phyloP scores from a whole-genome alignment of 331 rosid genomes.

The Rosa hybrid region DNA sequence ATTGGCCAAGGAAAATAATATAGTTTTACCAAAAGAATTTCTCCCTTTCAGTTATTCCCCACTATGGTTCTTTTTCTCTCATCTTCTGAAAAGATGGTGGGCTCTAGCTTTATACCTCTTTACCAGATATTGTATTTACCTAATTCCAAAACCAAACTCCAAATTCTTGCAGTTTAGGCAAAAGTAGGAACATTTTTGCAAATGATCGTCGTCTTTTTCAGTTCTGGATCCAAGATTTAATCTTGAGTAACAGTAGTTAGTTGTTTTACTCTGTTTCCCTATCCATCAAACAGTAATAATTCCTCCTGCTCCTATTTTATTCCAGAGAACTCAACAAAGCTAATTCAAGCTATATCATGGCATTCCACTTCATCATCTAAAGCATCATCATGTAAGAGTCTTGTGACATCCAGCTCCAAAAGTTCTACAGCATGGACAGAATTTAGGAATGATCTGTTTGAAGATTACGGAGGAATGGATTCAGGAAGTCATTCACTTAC shows the following conservation, averaged over 20 bases:
- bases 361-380: slow-evolving; percentile 60
- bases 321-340: slow-evolving; percentile 91
- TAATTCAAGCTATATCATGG: slow-evolving; percentile 79
- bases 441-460: slow-evolving; percentile 75
- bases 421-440: slow-evolving; percentile 71
- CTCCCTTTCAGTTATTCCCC: slow-evolving; percentile 9
- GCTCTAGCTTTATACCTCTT: slow-evolving; percentile 6
- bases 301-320: slow-evolving; percentile 15
- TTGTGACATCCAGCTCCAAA: slow-evolving; percentile 61
- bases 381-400: slow-evolving; percentile 85
- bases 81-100: slow-evolving; percentile 20
- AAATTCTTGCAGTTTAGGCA: neutral
- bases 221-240: neutral
- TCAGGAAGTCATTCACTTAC: slow-evolving; percentile 94
- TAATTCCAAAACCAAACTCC: neutral
- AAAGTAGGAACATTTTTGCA: slow-evolving; percentile 16
- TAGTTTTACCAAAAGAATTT: slow-evolving; percentile 5
- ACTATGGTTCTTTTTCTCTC: neutral
- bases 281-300: neutral
- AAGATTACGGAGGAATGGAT: slow-evolving; percentile 84
- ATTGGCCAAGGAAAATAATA: neutral
- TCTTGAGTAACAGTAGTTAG: neutral
- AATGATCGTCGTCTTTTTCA: slow-evolving; percentile 7
- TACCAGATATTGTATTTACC: neutral
- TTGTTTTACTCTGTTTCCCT: neutral